Percentiles rank a stretch among this genome's conserved stretches.
Evolutionary conservation across 805 yeast genomes (phyloP).

Genomic region (Ogataea zsoltii): DNA sequence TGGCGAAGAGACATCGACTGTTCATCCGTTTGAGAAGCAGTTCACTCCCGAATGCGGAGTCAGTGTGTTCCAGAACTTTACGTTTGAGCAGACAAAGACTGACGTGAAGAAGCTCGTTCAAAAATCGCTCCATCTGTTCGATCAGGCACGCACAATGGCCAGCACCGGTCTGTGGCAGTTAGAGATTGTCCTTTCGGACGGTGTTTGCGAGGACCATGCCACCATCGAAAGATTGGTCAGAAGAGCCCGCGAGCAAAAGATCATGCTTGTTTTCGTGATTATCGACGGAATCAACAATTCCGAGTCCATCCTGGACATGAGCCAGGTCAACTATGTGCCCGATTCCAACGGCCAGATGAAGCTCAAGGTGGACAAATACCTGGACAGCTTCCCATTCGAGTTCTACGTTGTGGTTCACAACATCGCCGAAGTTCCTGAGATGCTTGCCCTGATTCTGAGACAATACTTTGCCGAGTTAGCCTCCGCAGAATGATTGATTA

Average conservation of each 20-base stretch:
- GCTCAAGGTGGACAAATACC: constrained; percentile 76
- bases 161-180: constrained; percentile 83
- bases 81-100: constrained; percentile 84
- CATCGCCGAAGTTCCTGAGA: constrained; percentile 86
- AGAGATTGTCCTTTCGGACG: constrained; percentile 91
- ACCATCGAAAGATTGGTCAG: constrained; percentile 81
- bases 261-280: constrained; percentile 93
- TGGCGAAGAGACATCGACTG: constrained; percentile 80
- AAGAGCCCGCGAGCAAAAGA: constrained; percentile 84
- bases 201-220: constrained; percentile 94
- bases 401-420: constrained; percentile 92
- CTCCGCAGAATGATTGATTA: constrained; percentile 11
- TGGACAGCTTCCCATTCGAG: constrained; percentile 95
- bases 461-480: constrained; percentile 86
- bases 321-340: constrained; percentile 80
- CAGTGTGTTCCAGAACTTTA: constrained; percentile 81
- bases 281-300: constrained; percentile 85
- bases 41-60: constrained; percentile 85
- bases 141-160: constrained; percentile 46
- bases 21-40: constrained; percentile 87
- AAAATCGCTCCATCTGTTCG: constrained; percentile 72
- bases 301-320: constrained; percentile 92
- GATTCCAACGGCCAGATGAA: constrained; percentile 70
- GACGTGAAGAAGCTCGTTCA: constrained; percentile 74
- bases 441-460: constrained; percentile 83